A percentile compares a stretch with the other conserved stretches of the same genome.
phyloP scores from a whole-genome alignment of 129 eudicot species.

The Arctium lappa region DNA sequence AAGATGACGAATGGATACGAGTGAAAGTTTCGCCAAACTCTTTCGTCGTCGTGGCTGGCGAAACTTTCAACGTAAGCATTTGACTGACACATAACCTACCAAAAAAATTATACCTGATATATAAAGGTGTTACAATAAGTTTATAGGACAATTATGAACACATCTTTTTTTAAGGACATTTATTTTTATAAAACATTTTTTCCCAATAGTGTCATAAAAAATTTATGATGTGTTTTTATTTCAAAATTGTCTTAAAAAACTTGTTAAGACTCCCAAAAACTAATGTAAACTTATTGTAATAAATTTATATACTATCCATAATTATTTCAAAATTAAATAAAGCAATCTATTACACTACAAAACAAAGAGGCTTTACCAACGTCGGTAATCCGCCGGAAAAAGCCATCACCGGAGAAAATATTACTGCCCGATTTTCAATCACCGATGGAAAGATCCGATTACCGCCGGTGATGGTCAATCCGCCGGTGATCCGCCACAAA shows the following conservation, averaged over 20 bases:
- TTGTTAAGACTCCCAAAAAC: neutral
- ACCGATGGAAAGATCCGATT: too few species aligned
- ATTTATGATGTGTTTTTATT: neutral
- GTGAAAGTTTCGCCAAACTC: conserved; percentile 30
- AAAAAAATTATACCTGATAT: too few species aligned
- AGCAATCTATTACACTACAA: too few species aligned
- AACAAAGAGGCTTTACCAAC: too few species aligned
- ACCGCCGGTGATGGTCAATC: too few species aligned
- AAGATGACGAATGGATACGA: conserved; percentile 25
- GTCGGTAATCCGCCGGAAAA: too few species aligned
- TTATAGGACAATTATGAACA: too few species aligned
- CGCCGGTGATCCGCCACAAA: too few species aligned
- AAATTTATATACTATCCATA: neutral
- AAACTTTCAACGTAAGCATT: conserved; percentile 27
- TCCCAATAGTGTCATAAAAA: neutral
- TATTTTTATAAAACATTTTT: neutral
- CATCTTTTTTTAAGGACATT: too few species aligned
- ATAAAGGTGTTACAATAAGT: too few species aligned
- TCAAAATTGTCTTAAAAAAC: neutral
- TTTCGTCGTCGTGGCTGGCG: conserved; percentile 32
- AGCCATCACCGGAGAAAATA: too few species aligned
- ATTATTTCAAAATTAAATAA: neutral
- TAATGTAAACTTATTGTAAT: neutral
- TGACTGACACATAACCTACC: neutral
- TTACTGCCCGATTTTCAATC: too few species aligned